Percentiles rank a stretch among this genome's conserved stretches.
Evolutionary conservation across 306 rosid genomes (phyloP).

Genomic region (Vigna angularis): DNA sequence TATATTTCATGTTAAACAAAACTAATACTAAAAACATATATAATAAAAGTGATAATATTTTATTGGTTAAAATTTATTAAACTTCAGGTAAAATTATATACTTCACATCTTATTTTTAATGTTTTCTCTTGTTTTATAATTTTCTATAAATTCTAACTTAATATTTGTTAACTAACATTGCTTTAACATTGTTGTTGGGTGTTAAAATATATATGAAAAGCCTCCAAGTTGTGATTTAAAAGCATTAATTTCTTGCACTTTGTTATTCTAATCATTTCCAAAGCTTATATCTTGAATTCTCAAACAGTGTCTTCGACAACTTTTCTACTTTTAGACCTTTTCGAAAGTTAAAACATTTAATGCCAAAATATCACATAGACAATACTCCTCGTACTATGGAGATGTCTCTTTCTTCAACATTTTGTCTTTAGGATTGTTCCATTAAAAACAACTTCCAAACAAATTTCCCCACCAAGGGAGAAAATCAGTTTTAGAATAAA

Average conservation of each 20-base stretch:
- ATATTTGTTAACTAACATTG: neutral
- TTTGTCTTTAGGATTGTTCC: neutral
- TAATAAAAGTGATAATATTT: too few relatives aligned
- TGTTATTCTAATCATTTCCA: conserved; percentile 8
- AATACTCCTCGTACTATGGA: conserved; percentile 1
- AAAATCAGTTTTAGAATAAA: too few relatives aligned
- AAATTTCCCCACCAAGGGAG: neutral
- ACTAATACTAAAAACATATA: too few relatives aligned
- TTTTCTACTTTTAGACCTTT: neutral
- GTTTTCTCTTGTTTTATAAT: too few relatives aligned
- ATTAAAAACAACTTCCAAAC: neutral
- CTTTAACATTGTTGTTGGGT: neutral
- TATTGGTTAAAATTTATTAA: too few relatives aligned
- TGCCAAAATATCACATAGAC: conserved; percentile 20
- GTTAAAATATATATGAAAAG: conserved; percentile 23
- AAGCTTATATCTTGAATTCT: neutral
- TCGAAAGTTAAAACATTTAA: neutral
- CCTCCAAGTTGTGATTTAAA: conserved; percentile 1
- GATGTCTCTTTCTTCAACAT: conserved; percentile 26
- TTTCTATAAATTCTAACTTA: too few relatives aligned
- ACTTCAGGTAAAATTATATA: too few relatives aligned
- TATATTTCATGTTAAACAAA: too few relatives aligned
- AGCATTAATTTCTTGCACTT: conserved; percentile 1
- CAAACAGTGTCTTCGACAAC: conserved; percentile 24
- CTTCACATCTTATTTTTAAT: too few relatives aligned